Evolutionary conservation across 2,329 filamentous ascomycete genomes (phyloP), one percentile per base, ranked within the genome.

Genomic region (Neodidymelliopsis sp.): DNA sequence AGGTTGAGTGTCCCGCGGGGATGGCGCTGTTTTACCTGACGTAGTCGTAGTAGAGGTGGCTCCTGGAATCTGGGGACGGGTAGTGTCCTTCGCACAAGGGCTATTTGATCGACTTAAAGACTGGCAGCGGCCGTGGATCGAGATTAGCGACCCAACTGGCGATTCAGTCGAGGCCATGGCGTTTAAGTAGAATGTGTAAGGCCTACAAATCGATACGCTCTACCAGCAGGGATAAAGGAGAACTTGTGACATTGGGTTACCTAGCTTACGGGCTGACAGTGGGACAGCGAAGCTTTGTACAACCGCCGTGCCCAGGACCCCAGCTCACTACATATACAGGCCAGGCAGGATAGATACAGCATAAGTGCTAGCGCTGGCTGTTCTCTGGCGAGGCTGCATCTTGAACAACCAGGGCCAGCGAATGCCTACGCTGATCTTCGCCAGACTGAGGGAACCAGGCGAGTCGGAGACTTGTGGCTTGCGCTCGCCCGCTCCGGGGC

Each of bases 361-460:
- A 57, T 53, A 54, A 54, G 52, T 31, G 41, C 48, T 66, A 65
- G 67, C 60, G 67, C 39, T 35, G 25, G 50, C 35, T 56, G 34
- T 15, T 55, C 47, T 50, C 45, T 57, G 49, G 56, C 50, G 66
- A 64, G 63, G 66, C 65, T 66, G 58, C 53, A 54, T 47, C 52
- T 36, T 51, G 33, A 37, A 37, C 25, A 33, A 36, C 42, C 40
- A 46, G 50, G 52, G 51, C 36, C 54, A 59, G 56, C 53, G 56
- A 53, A 37, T 34, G 49, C 37, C 19, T 34, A 50, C 37, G 53
- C 35, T 46, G 59, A 57, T 60, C 59, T 45, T 54, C 37, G 34
- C 50, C 42, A 38, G 20, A 55, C 24, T 39, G 29, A 13, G 36
- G 35, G 34, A 27, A 23, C 30, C 40, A 27, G 30, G 31, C 47